Base-by-base conservation (phyloP, 2,329 filamentous ascomycete species). In the Zymoseptoria tritici region DNA sequence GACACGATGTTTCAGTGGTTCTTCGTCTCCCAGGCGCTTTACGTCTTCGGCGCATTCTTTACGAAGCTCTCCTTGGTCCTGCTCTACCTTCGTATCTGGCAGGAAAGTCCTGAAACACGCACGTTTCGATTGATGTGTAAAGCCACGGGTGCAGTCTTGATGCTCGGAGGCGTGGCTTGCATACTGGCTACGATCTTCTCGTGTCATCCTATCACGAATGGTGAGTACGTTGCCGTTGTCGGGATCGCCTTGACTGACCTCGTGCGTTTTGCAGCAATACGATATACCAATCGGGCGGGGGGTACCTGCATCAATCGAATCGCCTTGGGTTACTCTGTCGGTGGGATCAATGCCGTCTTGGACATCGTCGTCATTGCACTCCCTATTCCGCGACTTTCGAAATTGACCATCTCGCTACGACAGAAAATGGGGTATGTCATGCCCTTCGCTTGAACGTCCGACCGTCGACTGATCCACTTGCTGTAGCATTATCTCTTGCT, bases 81-180 rank as follows among this genome's bases (percentile, higher is more conserved):
- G 1, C 56, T 64, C 9, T 64, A 62, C n/a, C 58, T 64, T 8
- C 60, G 62, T 6, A 60, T 64, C 49, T 61, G 56, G 56, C 49
- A 49, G 13, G 26, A 13, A 29, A 29, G 22, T 9, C 20, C 16
- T 2, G 52, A 22, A n/a, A 8, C 21, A 9, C 52, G 52, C 19
- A 22, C 20, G 16, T 61, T 64, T 20, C 62, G 60, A 8, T 31
- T 56, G 20, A 36, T 31, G n/a, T 62, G 62, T 52, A 59, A 55
- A 54, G 46, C 36, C 13, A 52, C 58, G 8, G 57, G 52, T 2
- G 46, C 46, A 9, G 19, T 55, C 3, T 16, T 64, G 42, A 21
- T 59, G 1, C 24, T 52, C 6, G 55, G 55, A 7, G 58, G 57
- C 26, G 2, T 59, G 16, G 60, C 57, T 7, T 60, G 53, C 42